Conservation (phyloP, 345 rosid genomes). For the Atalantia buxifolia region DNA sequence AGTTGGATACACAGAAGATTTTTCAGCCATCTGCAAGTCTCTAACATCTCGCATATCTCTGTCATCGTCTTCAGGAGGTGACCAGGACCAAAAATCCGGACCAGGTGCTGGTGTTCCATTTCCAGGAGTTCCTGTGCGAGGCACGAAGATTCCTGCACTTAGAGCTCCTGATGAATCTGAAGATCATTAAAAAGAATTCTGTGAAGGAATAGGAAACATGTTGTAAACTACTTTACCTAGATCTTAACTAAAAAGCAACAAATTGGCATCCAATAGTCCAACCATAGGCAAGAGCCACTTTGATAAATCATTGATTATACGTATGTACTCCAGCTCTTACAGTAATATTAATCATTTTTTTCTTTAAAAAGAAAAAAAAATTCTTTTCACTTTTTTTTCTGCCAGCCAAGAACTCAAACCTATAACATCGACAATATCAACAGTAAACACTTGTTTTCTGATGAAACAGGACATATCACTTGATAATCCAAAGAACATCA, state of each 20-base stretch:
- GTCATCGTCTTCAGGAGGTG: conserved; percentile 50
- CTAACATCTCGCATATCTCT: conserved; percentile 10
- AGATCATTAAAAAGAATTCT: not conserved
- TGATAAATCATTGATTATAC: not conserved
- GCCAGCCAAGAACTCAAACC: not conserved
- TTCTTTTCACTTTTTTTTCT: not conserved
- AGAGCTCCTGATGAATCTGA: conserved; percentile 32
- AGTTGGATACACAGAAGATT: conserved; percentile 32
- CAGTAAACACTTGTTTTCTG: not conserved
- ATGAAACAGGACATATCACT: not conserved
- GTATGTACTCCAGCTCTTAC: not conserved
- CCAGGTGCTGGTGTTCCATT: conserved; percentile 74
- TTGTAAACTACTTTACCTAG: not conserved
- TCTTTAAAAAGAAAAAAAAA: too few species aligned
- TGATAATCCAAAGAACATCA: not conserved
- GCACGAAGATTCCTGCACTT: conserved; percentile 35
- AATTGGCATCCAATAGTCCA: not conserved
- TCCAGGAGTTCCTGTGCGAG: conserved; percentile 42
- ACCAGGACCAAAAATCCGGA: conserved; percentile 97
- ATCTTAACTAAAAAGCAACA: not conserved
- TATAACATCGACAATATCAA: not conserved
- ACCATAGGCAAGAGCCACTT: not conserved
- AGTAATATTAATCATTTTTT: not conserved
- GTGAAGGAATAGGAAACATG: not conserved
- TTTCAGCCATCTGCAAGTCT: conserved; percentile 24